A percentile compares a stretch with the other conserved stretches of the same genome.
These are phyloP conservation scores for Ajuga chamaepitys DNA, from an alignment of 257 asterid genomes.

Conservation along the genomic window DNA sequence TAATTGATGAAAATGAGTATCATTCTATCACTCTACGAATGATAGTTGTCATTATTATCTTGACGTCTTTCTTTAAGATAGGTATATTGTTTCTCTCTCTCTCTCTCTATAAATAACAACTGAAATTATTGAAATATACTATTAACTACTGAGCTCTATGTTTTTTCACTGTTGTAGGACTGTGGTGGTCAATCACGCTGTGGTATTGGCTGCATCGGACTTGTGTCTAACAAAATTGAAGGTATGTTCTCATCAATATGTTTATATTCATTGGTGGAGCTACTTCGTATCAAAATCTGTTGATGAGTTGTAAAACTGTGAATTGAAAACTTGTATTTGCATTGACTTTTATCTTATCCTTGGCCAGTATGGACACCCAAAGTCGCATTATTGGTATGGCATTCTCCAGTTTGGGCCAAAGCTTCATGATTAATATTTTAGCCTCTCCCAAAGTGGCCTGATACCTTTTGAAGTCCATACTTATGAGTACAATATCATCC, in stretches of 20 bases:
- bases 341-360: not conserved
- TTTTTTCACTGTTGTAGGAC: constrained; percentile 45
- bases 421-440: too few relatives aligned
- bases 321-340: not conserved
- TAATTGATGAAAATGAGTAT: not conserved
- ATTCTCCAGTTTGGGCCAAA: too few relatives aligned
- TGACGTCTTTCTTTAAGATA: not conserved
- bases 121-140: not conserved
- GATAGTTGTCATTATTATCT: not conserved
- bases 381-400: too few relatives aligned
- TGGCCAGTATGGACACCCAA: too few relatives aligned
- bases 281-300: not conserved
- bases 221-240: constrained; percentile 51
- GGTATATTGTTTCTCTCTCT: not conserved
- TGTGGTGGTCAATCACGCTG: constrained; percentile 83
- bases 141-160: constrained; percentile 9
- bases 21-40: not conserved
- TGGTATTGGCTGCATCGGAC: constrained; percentile 95
- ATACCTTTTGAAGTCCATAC: too few relatives aligned
- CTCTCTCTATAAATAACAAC: not conserved
- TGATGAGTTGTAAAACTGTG: not conserved
- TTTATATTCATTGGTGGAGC: not conserved
- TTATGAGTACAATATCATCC: too few relatives aligned
- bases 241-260: constrained; percentile 35
- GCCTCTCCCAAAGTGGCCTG: too few relatives aligned